A percentile compares a stretch with the other conserved stretches of the same genome.
Evolutionary conservation across 805 yeast genomes (phyloP).

Genomic region (Schwanniomyces vanrijiae): DNA sequence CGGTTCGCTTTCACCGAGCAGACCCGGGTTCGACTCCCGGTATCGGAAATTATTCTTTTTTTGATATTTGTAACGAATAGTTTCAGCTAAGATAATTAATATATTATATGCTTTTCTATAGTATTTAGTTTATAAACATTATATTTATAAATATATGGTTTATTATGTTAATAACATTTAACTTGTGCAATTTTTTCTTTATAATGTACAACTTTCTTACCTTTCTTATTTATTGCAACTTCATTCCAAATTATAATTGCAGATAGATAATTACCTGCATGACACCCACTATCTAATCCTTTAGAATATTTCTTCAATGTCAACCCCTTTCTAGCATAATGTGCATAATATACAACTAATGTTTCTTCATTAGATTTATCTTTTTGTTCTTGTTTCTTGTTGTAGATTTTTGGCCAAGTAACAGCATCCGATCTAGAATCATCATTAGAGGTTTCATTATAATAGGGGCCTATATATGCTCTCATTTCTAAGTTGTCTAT

Average conservation of each 20-base stretch:
- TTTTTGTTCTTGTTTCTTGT: conserved; percentile 39
- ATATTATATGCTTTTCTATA: neutral
- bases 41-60: conserved; percentile 50
- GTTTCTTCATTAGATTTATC: conserved; percentile 29
- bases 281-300: conserved; percentile 86
- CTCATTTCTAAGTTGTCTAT: conserved; percentile 68
- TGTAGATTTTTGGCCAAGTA: conserved; percentile 61
- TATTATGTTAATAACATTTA: conserved; percentile 9
- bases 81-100: neutral
- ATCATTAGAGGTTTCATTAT: conserved; percentile 55
- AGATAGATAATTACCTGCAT: conserved; percentile 65
- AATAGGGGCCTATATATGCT: conserved; percentile 63
- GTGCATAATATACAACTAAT: conserved; percentile 74
- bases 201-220: conserved; percentile 13
- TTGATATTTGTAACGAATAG: too few relatives aligned
- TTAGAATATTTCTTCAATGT: conserved; percentile 61
- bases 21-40: conserved; percentile 86
- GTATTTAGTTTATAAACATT: neutral
- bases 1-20: conserved; percentile 57
- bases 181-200: conserved; percentile 23
- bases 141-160: neutral
- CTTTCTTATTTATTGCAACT: conserved; percentile 5
- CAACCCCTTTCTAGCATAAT: conserved; percentile 80
- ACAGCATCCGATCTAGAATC: conserved; percentile 36
- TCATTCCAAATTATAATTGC: conserved; percentile 54